phyloP scores from a whole-genome alignment of 768 basidiomycete genomes.

The Baorangia bicolor region DNA sequence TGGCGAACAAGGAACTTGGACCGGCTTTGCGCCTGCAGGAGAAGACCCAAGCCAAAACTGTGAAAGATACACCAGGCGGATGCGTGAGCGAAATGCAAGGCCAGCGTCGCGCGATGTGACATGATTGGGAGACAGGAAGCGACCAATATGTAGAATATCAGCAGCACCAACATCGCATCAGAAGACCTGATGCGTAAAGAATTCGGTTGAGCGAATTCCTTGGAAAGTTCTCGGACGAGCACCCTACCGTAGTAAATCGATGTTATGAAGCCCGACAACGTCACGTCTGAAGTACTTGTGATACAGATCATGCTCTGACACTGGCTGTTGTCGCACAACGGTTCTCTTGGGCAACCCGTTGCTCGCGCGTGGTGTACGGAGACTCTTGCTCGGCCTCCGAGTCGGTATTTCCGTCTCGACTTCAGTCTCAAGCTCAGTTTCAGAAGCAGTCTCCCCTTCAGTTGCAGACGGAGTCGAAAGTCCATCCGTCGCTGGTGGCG shows the following conservation, averaged over 20 bases:
- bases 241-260: slow-evolving; percentile 82
- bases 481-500: slow-evolving; percentile 21
- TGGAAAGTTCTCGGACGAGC: neutral
- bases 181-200: slow-evolving; percentile 55
- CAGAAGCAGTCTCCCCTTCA: slow-evolving; percentile 72
- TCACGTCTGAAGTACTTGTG: slow-evolving; percentile 92
- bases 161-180: slow-evolving; percentile 77
- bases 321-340: slow-evolving; percentile 5
- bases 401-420: slow-evolving; percentile 45
- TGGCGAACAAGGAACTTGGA: slow-evolving; percentile 90
- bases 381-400: slow-evolving; percentile 1
- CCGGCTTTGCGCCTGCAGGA: slow-evolving; percentile 82
- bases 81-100: slow-evolving; percentile 79
- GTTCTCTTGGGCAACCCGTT: slow-evolving; percentile 3
- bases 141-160: slow-evolving; percentile 66
- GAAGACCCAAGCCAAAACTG: slow-evolving; percentile 79
- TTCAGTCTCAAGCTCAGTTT: slow-evolving; percentile 67
- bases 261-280: slow-evolving; percentile 71
- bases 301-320: slow-evolving; percentile 86
- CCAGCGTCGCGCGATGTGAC: slow-evolving; percentile 47
- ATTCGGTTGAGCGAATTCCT: slow-evolving; percentile 23
- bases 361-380: neutral
- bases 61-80: slow-evolving; percentile 85
- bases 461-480: slow-evolving; percentile 61
- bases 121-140: slow-evolving; percentile 60